Evolutionary conservation across 1,284 basidiomycete species (phyloP).

Genomic region (Pyrrhoderma lamaoense): DNA sequence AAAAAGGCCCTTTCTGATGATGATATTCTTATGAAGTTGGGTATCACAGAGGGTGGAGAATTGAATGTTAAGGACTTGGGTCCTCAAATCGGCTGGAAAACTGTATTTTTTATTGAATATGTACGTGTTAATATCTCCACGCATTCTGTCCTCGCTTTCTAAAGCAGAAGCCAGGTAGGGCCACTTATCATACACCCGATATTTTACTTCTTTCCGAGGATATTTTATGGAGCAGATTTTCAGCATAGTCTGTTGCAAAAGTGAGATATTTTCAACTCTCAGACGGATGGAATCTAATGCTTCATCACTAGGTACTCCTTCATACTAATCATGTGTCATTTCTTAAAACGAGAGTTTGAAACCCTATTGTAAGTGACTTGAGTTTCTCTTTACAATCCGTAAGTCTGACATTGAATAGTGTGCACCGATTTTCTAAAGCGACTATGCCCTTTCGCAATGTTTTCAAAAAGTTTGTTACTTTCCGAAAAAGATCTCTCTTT

Average conservation of each 20-base stretch:
- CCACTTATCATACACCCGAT: slow-evolving; percentile 90
- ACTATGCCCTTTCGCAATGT: slow-evolving; percentile 90
- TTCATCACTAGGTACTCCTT: slow-evolving; percentile 60
- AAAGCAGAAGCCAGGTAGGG: slow-evolving; percentile 52
- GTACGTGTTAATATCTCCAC: slow-evolving; percentile 40
- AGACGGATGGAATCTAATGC: slow-evolving; percentile 5
- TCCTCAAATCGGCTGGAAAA: slow-evolving; percentile 79
- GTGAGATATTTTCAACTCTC: slow-evolving; percentile 34
- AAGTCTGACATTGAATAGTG: slow-evolving; percentile 40
- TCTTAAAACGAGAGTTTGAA: slow-evolving; percentile 89
- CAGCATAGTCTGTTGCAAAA: slow-evolving; percentile 74
- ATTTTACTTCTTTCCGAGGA: slow-evolving; percentile 65
- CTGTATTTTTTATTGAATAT: slow-evolving; percentile 87
- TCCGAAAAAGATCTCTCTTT: background rate
- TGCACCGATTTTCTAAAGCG: slow-evolving; percentile 91
- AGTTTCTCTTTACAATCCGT: background rate
- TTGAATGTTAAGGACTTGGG: slow-evolving; percentile 84
- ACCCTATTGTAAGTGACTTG: slow-evolving; percentile 83
- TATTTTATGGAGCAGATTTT: slow-evolving; percentile 64
- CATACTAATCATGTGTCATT: slow-evolving; percentile 78
- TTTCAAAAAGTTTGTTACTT: slow-evolving; percentile 74
- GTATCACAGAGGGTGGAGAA: slow-evolving; percentile 49
- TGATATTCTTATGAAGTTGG: slow-evolving; percentile 49
- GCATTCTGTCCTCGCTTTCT: slow-evolving; percentile 6
- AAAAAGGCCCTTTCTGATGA: slow-evolving; percentile 59